Evolutionary conservation across 345 rosid species (phyloP), one percentile per base, ranked within the genome.

Genomic region (Streptanthus diversifolius): DNA sequence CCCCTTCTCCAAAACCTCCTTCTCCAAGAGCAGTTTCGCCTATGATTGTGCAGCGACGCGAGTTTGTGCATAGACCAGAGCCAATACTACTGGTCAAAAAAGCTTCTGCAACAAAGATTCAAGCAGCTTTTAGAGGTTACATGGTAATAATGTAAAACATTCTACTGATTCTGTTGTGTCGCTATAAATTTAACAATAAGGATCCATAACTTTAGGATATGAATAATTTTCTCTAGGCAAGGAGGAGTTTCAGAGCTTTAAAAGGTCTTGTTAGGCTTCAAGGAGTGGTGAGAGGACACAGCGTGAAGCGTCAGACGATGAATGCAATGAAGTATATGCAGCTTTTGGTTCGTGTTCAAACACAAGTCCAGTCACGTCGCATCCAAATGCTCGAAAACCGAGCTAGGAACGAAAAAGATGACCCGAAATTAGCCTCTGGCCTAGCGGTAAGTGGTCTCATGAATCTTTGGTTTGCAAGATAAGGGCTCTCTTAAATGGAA

Each of bases 251-350:
- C 18, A 84, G 90, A 80, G 96, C 99, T 60, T 78, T 90, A 63
- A 95, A 84, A 83, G 98, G 99, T 49, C 87, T 95, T 61, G 91
- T 88, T 68, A 90, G 99, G 82, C 99, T 95, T 68, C 99, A 92
- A 82, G 98, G 97, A 80, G 98, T 92, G 29, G 83, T 95, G 11
- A 80, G 89, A 81, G 99, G 99, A 56, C 92, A 90, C 44, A 86
- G 81, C 32, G 99, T 87, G 74, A 95, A 85, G 82, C 88, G 97
- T 43, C 99, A 92, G 73, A 92, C 98, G 0, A 58, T 64, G 76
- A 92, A 85, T 69, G 99, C 99, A 37, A 87, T 90, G 89, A 95
- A 95, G 62, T 80, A 88, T 75, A 90, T 95, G 99, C 99, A 95
- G 78, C 87, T 88, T 33, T 67, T 87, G 79, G 98, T 92, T 41